phyloP scores from a whole-genome alignment of 176 grass and related monocot genomes.

The Phragmites australis region DNA sequence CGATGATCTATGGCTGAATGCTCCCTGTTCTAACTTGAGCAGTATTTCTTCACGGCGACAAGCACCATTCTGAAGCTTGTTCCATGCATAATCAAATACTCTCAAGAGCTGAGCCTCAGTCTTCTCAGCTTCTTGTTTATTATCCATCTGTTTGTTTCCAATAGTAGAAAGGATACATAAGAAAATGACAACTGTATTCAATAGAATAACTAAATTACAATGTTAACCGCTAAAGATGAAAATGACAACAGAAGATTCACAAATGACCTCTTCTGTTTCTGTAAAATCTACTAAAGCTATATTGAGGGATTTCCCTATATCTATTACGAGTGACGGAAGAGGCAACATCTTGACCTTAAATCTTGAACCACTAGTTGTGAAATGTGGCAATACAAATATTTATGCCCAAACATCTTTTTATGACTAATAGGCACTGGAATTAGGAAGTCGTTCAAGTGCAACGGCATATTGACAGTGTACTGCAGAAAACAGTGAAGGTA shows the following conservation, averaged over 20 bases:
- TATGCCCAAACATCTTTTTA: neutral
- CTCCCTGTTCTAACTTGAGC: constrained; percentile 57
- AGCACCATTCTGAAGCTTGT: constrained; percentile 71
- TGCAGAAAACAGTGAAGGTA: constrained; percentile 13
- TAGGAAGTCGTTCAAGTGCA: neutral
- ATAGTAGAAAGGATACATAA: neutral
- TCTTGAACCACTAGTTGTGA: neutral
- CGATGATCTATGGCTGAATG: constrained; percentile 29
- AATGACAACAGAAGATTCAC: neutral
- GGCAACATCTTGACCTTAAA: neutral
- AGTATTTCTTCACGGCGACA: constrained; percentile 79
- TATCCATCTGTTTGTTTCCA: constrained; percentile 57
- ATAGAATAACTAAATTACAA: neutral
- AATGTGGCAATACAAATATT: neutral
- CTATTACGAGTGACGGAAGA: neutral
- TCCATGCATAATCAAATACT: constrained; percentile 98
- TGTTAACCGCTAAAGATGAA: neutral
- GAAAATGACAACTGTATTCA: constrained; percentile 21
- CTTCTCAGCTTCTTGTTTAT: constrained; percentile 73
- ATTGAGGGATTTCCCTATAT: constrained; percentile 4
- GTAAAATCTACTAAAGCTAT: constrained; percentile 5
- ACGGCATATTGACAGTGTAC: neutral
- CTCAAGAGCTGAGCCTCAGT: constrained; percentile 67
- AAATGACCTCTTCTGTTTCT: neutral
- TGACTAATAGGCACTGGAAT: neutral